These are phyloP conservation scores for Phytophthora pini DNA, from an alignment of 352 stramenopile species.

Conservation along the genomic window DNA sequence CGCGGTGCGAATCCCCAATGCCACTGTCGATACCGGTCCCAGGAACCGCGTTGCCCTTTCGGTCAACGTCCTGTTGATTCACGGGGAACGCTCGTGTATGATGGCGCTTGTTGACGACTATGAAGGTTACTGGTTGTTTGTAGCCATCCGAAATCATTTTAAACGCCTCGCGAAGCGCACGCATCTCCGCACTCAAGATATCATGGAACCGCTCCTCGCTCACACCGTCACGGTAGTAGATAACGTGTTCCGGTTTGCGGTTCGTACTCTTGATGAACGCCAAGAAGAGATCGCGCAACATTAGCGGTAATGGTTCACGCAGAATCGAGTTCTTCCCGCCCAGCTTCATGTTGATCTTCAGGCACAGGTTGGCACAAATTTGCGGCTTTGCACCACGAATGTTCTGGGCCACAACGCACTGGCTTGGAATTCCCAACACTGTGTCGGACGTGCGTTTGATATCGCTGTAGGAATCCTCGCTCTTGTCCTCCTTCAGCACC, in stretches of 20 bases:
- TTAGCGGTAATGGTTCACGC: slow-evolving; percentile 42
- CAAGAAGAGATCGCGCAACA: slow-evolving; percentile 76
- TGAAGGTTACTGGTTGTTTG: slow-evolving; percentile 73
- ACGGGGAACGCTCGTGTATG: slow-evolving; percentile 72
- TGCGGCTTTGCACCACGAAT: slow-evolving; percentile 35
- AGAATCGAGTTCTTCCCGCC: slow-evolving; percentile 59
- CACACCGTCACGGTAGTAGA: slow-evolving; percentile 91
- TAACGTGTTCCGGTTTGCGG: slow-evolving; percentile 73
- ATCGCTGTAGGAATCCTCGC: slow-evolving; percentile 38
- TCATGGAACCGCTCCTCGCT: slow-evolving; percentile 81
- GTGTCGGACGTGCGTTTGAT: slow-evolving; percentile 70
- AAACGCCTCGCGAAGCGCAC: slow-evolving; percentile 73
- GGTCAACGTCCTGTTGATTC: slow-evolving; percentile 41
- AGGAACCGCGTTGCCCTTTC: slow-evolving; percentile 60
- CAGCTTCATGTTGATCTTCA: slow-evolving; percentile 78
- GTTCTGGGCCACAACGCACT: slow-evolving; percentile 59
- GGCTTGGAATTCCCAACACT: slow-evolving; percentile 56
- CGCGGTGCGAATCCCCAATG: slow-evolving; percentile 75
- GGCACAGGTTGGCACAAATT: slow-evolving; percentile 58
- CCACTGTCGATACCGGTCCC: slow-evolving; percentile 73
- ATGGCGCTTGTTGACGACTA: slow-evolving; percentile 88
- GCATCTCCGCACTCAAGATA: slow-evolving; percentile 82
- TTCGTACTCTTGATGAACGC: slow-evolving; percentile 73
- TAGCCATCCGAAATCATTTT: slow-evolving; percentile 62
- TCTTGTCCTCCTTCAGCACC: slow-evolving; percentile 40